These are phyloP conservation scores for Leccinum pachyderme DNA, from an alignment of 1,284 basidiomycete genomes.

Conservation along the genomic window DNA sequence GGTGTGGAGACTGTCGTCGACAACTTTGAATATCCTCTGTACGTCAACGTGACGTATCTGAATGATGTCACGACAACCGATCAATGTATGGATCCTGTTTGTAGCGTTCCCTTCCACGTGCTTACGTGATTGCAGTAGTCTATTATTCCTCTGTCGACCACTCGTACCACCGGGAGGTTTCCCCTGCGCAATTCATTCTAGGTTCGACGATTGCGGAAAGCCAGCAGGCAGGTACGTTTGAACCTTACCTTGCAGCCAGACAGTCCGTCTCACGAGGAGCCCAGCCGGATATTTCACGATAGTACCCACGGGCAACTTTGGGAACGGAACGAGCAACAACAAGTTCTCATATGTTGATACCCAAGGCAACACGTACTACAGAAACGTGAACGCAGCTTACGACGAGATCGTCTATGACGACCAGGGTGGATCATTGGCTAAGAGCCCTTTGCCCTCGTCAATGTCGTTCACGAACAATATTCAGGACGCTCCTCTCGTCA, in stretches of 20 bases:
- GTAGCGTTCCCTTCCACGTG: not conserved
- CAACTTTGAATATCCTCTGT: conserved; percentile 62
- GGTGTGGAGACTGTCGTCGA: conserved; percentile 53
- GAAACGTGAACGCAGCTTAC: conserved; percentile 57
- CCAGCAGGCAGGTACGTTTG: conserved; percentile 52
- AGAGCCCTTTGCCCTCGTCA: conserved; percentile 2
- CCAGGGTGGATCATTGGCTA: conserved; percentile 55
- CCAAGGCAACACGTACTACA: conserved; percentile 59
- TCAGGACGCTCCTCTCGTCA: conserved; percentile 27
- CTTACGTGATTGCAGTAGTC: conserved; percentile 36
- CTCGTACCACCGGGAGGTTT: conserved; percentile 58
- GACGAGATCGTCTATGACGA: conserved; percentile 61
- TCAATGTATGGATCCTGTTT: conserved; percentile 41
- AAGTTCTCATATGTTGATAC: conserved; percentile 60
- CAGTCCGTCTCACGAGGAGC: not conserved
- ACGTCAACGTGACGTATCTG: conserved; percentile 54
- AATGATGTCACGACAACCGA: conserved; percentile 39
- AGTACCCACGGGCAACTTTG: conserved; percentile 36
- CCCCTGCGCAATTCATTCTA: conserved; percentile 58
- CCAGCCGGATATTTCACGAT: conserved; percentile 56
- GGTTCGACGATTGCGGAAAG: conserved; percentile 56
- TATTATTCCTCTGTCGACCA: conserved; percentile 56
- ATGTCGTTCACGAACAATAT: not conserved
- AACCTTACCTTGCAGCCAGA: not conserved
- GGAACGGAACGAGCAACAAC: conserved; percentile 70